A percentile compares a stretch with the other conserved stretches of the same genome.
Conservation (phyloP, 2,329 filamentous ascomycete species). For the Alternaria triticimaculans region DNA sequence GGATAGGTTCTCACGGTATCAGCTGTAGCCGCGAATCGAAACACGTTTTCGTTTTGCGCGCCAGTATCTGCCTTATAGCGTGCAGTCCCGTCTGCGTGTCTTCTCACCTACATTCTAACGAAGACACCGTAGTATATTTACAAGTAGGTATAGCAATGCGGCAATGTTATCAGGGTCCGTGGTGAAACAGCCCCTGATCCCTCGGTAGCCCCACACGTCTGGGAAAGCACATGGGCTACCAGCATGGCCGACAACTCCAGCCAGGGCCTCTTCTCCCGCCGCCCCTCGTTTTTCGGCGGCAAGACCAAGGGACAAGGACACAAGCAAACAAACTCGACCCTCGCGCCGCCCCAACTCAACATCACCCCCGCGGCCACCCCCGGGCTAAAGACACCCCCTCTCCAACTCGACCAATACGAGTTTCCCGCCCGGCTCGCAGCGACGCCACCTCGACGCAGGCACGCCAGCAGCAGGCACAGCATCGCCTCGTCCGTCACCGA, state of each 20-base stretch:
- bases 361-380: conserved; percentile 9
- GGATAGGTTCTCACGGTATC: conserved; percentile 11
- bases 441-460: conserved; percentile 37
- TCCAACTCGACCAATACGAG: conserved; percentile 29
- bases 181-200: conserved; percentile 23
- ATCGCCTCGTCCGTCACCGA: conserved; percentile 47
- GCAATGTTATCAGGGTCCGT: conserved; percentile 2
- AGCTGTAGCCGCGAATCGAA: conserved; percentile 13
- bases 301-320: conserved; percentile 19
- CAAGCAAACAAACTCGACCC: conserved; percentile 9
- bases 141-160: not conserved
- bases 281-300: conserved; percentile 42
- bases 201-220: conserved; percentile 14
- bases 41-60: not conserved
- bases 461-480: conserved; percentile 40
- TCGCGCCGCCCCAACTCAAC: conserved; percentile 10
- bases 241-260: conserved; percentile 27
- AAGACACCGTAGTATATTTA: not conserved
- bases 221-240: not conserved
- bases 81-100: not conserved
- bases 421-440: conserved; percentile 21
- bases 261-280: conserved; percentile 38
- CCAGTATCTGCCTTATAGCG: not conserved
- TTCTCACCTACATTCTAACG: not conserved
- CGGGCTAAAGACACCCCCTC: conserved; percentile 15